A percentile compares a stretch with the other conserved stretches of the same genome.
Evolutionary conservation across 352 stramenopile species (phyloP).

Genomic region (Phytopythium litorale): DNA sequence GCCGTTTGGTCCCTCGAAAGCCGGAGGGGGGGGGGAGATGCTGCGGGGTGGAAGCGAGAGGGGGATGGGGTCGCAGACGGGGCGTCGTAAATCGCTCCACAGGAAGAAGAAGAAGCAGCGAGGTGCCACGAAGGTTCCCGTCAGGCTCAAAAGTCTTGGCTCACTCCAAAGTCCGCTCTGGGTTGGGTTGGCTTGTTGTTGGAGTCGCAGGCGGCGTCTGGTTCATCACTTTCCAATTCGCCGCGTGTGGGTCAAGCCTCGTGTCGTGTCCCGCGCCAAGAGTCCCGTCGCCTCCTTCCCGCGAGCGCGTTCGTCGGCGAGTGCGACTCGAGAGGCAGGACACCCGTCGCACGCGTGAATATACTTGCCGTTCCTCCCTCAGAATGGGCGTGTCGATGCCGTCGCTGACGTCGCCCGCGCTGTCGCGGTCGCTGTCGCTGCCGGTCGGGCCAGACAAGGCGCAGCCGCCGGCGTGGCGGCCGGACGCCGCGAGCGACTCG

Average conservation of each 20-base stretch:
- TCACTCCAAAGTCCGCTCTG: too few relatives aligned
- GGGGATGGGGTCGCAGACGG: not conserved
- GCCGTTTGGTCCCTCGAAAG: not conserved
- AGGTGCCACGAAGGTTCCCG: not conserved
- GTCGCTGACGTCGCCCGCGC: not conserved
- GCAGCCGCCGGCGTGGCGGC: constrained; percentile 47
- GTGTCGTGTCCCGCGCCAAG: not conserved
- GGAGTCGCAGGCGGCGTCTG: not conserved
- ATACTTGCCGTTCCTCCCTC: not conserved
- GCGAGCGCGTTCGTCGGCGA: too few relatives aligned
- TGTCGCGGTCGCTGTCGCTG: not conserved
- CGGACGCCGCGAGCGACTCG: constrained; percentile 64
- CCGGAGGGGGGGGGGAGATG: not conserved
- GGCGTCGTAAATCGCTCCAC: constrained; percentile 5
- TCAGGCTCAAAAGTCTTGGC: too few relatives aligned
- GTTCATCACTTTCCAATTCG: constrained; percentile 7
- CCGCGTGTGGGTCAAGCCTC: not conserved
- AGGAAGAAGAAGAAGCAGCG: not conserved
- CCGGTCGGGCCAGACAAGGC: not conserved
- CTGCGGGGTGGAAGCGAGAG: not conserved
- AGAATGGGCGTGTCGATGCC: constrained; percentile 2
- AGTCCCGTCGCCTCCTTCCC: not conserved
- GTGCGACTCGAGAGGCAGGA: too few relatives aligned
- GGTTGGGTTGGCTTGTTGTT: too few relatives aligned
- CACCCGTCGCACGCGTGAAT: not conserved